Evolutionary conservation across 2,329 filamentous ascomycete genomes (phyloP).

Genomic region (Leptodontidium sp.): DNA sequence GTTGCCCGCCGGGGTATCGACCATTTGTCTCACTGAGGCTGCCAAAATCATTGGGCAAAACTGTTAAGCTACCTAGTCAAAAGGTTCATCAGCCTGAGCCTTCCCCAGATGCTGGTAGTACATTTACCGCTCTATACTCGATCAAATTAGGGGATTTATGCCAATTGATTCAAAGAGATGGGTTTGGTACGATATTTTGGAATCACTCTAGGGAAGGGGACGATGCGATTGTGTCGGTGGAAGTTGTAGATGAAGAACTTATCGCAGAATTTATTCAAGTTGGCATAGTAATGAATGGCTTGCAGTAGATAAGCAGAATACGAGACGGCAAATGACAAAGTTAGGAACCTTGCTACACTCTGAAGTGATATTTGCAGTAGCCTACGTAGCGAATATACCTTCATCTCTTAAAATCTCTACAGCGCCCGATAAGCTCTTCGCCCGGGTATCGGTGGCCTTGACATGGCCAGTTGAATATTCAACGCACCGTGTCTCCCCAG

Average conservation of each 20-base stretch:
- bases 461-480: no score
- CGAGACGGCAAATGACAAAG: no score
- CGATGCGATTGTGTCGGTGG: constrained; percentile 18
- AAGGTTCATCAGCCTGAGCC: no score
- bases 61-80: constrained; percentile 22
- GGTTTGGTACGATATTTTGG: constrained; percentile 23
- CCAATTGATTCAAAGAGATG: constrained; percentile 21
- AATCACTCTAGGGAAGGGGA: constrained; percentile 13
- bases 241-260: constrained; percentile 9
- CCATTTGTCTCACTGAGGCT: constrained; percentile 19
- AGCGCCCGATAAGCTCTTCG: no score
- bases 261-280: constrained; percentile 14
- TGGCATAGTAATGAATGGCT: not conserved
- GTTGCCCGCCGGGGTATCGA: not conserved
- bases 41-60: not conserved
- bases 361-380: no score
- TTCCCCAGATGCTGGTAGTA: no score
- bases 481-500: constrained; percentile 7
- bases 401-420: constrained; percentile 30
- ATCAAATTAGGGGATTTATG: no score
- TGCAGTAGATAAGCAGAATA: no score
- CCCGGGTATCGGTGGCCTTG: no score
- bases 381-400: constrained; percentile 20
- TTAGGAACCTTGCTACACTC: no score
- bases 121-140: not conserved